A percentile compares a stretch with the other conserved stretches of the same genome.
phyloP scores from a whole-genome alignment of 345 rosid species.

The Angophora floribunda region DNA sequence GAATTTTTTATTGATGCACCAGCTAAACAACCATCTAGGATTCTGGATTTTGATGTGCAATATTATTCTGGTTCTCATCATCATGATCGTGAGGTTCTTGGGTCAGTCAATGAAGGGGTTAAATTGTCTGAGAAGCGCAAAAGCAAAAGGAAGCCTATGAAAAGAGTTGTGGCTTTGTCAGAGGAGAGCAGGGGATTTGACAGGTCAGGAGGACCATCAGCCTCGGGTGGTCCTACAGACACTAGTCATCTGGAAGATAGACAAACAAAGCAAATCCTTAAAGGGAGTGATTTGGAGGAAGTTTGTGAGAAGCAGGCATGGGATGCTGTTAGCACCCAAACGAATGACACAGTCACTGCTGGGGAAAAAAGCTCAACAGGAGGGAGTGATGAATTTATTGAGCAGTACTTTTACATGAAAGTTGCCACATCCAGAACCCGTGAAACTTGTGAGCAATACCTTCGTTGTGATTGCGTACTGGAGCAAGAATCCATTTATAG shows the following conservation, averaged over 20 bases:
- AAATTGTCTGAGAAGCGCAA: constrained; percentile 37
- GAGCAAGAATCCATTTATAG: constrained; percentile 45
- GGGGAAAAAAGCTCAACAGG: constrained; percentile 13
- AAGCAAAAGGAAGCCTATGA: constrained; percentile 45
- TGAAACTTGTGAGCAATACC: constrained; percentile 50
- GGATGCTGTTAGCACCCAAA: not conserved
- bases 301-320: constrained; percentile 6
- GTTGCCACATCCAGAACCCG: constrained; percentile 47
- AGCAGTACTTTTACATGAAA: constrained; percentile 37
- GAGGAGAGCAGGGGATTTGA: constrained; percentile 25
- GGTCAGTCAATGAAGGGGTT: constrained; percentile 29
- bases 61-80: constrained; percentile 7
- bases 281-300: constrained; percentile 2
- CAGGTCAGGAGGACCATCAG: constrained; percentile 20
- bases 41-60: not conserved
- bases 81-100: constrained; percentile 24
- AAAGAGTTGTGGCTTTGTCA: constrained; percentile 39
- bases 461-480: constrained; percentile 58
- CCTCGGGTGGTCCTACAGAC: constrained; percentile 20
- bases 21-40: constrained; percentile 20
- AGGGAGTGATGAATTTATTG: constrained; percentile 43
- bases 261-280: not conserved
- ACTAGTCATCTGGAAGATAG: constrained; percentile 11
- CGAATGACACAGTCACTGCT: constrained; percentile 5
- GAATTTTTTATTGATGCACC: constrained; percentile 13